phyloP scores from a whole-genome alignment of 2,329 filamentous ascomycete species.

The Colletotrichum neosansevieriae region DNA sequence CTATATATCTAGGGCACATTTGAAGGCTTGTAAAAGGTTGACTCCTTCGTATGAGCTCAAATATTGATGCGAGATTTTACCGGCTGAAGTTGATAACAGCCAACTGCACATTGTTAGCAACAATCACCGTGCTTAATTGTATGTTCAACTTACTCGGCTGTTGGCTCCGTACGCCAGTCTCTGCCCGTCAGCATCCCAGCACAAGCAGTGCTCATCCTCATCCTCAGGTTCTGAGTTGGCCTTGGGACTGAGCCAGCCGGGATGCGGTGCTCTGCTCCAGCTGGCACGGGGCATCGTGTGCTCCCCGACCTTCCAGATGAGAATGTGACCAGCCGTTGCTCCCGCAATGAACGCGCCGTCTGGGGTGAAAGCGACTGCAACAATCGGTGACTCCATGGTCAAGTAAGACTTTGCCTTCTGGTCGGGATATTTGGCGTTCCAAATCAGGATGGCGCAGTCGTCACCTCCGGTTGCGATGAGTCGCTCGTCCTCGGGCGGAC shows the following conservation, averaged over 20 bases:
- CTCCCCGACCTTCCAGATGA: conserved; percentile 75
- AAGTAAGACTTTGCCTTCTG: conserved; percentile 68
- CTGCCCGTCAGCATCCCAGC: conserved; percentile 72
- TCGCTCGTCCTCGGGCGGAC: conserved; percentile 60
- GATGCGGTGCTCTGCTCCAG: conserved; percentile 68
- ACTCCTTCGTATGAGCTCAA: neutral
- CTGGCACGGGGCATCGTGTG: conserved; percentile 68
- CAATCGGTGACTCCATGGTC: conserved; percentile 70
- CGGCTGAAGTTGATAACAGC: conserved; percentile 64
- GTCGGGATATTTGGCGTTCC: conserved; percentile 68
- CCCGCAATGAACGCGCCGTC: conserved; percentile 74
- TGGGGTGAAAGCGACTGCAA: conserved; percentile 71
- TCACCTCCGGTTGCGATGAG: conserved; percentile 72
- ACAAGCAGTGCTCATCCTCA: conserved; percentile 71
- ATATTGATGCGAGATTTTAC: conserved; percentile 42
- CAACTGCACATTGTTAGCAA: conserved; percentile 50
- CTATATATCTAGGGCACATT: neutral
- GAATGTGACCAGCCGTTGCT: conserved; percentile 67
- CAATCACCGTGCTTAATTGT: conserved; percentile 20
- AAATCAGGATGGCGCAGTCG: conserved; percentile 72
- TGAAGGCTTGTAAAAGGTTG: neutral
- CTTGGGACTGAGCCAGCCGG: conserved; percentile 70
- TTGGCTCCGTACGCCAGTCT: conserved; percentile 74
- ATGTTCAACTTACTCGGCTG: conserved; percentile 64
- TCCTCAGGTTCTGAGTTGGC: conserved; percentile 66